These are phyloP conservation scores for Delonix regia DNA, from an alignment of 306 rosid species.

Conservation along the genomic window DNA sequence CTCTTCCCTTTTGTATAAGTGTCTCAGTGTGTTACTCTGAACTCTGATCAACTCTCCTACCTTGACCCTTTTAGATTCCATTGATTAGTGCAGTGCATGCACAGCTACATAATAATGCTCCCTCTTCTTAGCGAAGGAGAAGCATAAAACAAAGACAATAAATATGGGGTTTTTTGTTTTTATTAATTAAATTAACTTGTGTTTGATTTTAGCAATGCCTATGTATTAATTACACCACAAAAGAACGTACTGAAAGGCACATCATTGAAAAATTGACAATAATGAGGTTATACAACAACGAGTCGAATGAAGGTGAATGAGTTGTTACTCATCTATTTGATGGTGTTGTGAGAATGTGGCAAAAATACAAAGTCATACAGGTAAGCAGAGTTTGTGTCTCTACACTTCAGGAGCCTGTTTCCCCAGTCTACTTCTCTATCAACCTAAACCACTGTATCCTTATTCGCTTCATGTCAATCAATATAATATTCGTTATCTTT, in stretches of 20 bases:
- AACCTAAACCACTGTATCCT: background rate
- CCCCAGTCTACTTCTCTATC: background rate
- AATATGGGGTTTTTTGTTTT: background rate
- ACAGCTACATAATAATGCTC: background rate
- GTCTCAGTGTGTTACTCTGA: slow-evolving; percentile 33
- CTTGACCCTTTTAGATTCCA: slow-evolving; percentile 35
- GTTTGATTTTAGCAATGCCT: background rate
- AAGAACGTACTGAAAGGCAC: slow-evolving; percentile 21
- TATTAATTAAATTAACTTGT: background rate
- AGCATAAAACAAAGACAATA: background rate
- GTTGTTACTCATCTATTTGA: slow-evolving; percentile 45
- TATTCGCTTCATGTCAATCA: slow-evolving; percentile 25
- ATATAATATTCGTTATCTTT: slow-evolving; percentile 13
- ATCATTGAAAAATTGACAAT: slow-evolving; percentile 48
- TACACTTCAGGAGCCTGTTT: slow-evolving; percentile 26
- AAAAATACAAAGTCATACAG: slow-evolving; percentile 65
- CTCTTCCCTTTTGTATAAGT: slow-evolving; percentile 51
- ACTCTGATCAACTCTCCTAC: slow-evolving; percentile 29
- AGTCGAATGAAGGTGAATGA: slow-evolving; percentile 51
- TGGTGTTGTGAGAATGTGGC: slow-evolving; percentile 46
- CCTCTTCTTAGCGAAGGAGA: background rate
- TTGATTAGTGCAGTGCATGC: background rate
- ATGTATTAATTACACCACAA: background rate
- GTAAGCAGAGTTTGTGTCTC: slow-evolving; percentile 66
- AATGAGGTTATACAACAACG: slow-evolving; percentile 28